Evolutionary conservation across 1,139 yeast genomes (phyloP).

Genomic region (Eremothecium coryli): DNA sequence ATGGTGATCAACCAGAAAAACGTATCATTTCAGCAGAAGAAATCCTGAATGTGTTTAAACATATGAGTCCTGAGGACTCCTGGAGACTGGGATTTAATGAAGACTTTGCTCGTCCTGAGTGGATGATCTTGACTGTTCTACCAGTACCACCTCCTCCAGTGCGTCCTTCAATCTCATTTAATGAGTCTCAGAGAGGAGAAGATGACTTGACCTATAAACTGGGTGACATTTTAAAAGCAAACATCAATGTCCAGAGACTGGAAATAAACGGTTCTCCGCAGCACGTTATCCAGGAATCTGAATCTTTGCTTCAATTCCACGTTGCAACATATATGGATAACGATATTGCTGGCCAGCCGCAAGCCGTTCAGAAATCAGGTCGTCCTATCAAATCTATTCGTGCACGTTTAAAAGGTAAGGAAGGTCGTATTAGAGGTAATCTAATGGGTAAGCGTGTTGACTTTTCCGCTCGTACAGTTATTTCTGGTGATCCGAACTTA

Average conservation of each 20-base stretch:
- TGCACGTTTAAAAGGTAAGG: slow-evolving; percentile 98
- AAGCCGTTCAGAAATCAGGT: slow-evolving; percentile 96
- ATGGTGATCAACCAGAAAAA: slow-evolving; percentile 85
- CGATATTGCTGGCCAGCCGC: slow-evolving; percentile 99
- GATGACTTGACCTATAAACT: slow-evolving; percentile 97
- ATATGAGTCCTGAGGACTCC: slow-evolving; percentile 80
- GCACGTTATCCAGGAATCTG: slow-evolving; percentile 94
- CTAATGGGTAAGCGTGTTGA: slow-evolving; percentile 99
- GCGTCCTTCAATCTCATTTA: slow-evolving; percentile 95
- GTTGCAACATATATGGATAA: slow-evolving; percentile 99
- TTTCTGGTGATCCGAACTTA: slow-evolving; percentile 97
- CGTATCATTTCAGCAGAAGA: slow-evolving; percentile 83
- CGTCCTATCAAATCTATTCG: slow-evolving; percentile 97
- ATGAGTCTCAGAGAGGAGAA: slow-evolving; percentile 98
- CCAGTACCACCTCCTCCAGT: slow-evolving; percentile 99
- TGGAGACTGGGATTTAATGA: slow-evolving; percentile 78
- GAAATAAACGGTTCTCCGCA: slow-evolving; percentile 99
- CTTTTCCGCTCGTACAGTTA: slow-evolving; percentile 97
- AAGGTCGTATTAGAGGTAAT: slow-evolving; percentile 97
- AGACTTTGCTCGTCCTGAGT: slow-evolving; percentile 96
- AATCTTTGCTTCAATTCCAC: slow-evolving; percentile 88
- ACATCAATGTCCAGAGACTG: slow-evolving; percentile 87
- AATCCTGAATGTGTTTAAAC: slow-evolving; percentile 83
- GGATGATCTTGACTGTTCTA: slow-evolving; percentile 92
- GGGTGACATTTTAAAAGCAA: slow-evolving; percentile 94